Evolutionary conservation across 345 rosid genomes (phyloP), one percentile per base, ranked within the genome.

Genomic region (Diplotaxis tenuifolia): DNA sequence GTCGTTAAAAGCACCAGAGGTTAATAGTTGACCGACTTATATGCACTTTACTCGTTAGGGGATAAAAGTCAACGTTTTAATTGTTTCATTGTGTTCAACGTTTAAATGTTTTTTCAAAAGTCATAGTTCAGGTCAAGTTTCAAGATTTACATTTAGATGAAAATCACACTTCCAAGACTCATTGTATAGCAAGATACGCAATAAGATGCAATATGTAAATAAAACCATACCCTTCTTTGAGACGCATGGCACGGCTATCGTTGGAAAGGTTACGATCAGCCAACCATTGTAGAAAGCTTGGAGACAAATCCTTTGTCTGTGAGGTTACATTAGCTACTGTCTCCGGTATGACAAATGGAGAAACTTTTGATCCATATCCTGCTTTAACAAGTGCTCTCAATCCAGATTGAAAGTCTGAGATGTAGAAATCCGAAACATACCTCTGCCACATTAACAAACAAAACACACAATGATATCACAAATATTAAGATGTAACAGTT

Each of bases 391-490:
- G 67, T 49, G 98, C 98, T 75, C 98, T 83, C 40, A 93, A 81
- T 58, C 98, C 98, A 8, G 97, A 86, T 25, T 91, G 98, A 55
- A 93, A 89, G 76, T 93, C 98, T 28, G 98, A 93, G 52, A 93
- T 78, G 85, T 93, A 93, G 78, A 93, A 93, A 78, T 93, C 98
- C 6, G 94, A 85, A 68, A 89, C 90, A 70, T 86, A 86, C 66
- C 83, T 87, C 98, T 93, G 91, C 79, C 83, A 74, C 21, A 63
- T 54, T 27, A 27, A 15, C 45, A n/a, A 55, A 73, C 3, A 11
- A 36, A 36, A 36, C 42, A 36, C 5, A 36, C 42, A 36, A 36
- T 36, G 12, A 36, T 11, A 65, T 6, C 57, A 27, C 23, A 23
- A 40, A n/a, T n/a, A n/a, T n/a, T n/a, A n/a, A n/a, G n/a, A n/a